Conservation (phyloP, 148 eudicot species). For the Spergularia marina region DNA sequence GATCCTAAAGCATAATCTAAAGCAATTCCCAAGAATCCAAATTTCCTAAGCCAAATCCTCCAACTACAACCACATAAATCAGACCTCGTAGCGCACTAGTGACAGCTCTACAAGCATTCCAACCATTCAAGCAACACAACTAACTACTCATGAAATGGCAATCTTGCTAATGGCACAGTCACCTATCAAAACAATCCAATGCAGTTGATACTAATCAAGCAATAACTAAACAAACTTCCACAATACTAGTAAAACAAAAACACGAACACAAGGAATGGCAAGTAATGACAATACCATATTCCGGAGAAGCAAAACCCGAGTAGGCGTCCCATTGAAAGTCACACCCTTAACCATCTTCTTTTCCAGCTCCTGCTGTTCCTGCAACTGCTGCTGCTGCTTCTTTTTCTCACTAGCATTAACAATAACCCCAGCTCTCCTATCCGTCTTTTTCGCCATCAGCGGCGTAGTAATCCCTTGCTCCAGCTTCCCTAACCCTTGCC, state of each 20-base stretch:
- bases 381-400: constrained; percentile 22
- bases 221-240: neutral
- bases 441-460: constrained; percentile 84
- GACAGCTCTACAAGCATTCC: too few relatives aligned
- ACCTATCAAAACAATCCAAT: too few relatives aligned
- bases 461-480: constrained; percentile 98
- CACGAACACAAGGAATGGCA: neutral
- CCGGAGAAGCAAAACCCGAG: constrained; percentile 80
- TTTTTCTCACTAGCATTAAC: constrained; percentile 71
- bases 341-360: constrained; percentile 88
- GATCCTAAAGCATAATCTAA: too few relatives aligned
- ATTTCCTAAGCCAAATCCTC: too few relatives aligned
- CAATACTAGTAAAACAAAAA: neutral
- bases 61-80: too few relatives aligned
- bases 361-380: constrained; percentile 27
- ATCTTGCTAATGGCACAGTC: too few relatives aligned
- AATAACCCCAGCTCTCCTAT: constrained; percentile 85
- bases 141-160: too few relatives aligned
- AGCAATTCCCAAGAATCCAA: too few relatives aligned
- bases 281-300: constrained; percentile 62
- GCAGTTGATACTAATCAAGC: neutral
- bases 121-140: too few relatives aligned
- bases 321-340: constrained; percentile 61
- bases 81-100: too few relatives aligned
- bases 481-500: constrained; percentile 87